These are phyloP conservation scores for Vigna radiata DNA, from an alignment of 306 rosid species.

Conservation along the genomic window DNA sequence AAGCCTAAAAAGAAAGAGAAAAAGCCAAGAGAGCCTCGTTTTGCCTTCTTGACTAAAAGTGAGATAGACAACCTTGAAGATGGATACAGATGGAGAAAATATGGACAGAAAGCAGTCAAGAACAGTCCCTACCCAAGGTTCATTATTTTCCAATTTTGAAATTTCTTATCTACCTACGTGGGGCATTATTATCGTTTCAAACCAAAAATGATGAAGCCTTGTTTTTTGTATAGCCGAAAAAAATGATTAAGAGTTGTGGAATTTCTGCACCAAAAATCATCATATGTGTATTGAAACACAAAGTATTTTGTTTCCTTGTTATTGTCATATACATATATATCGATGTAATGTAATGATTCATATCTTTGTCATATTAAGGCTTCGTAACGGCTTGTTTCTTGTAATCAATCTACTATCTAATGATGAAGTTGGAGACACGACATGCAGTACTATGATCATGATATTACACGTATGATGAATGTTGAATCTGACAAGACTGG, in stretches of 20 bases:
- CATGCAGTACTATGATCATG: not conserved
- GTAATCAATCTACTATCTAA: conserved; percentile 14
- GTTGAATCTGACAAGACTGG: not conserved
- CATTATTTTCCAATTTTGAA: not conserved
- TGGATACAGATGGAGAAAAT: conserved; percentile 96
- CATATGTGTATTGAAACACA: conserved; percentile 22
- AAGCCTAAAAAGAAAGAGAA: conserved; percentile 85
- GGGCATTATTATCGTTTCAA: conserved; percentile 18
- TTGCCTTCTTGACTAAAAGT: conserved; percentile 89
- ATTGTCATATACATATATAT: not conserved
- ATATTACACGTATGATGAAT: conserved; percentile 12
- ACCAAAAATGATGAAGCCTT: conserved; percentile 7
- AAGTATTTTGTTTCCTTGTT: not conserved
- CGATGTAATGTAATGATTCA: conserved; percentile 13
- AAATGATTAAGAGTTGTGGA: conserved; percentile 23
- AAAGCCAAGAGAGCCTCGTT: conserved; percentile 72
- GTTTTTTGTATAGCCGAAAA: not conserved
- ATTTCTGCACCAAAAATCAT: conserved; percentile 31
- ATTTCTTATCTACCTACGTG: not conserved
- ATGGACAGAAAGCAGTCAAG: conserved; percentile 96
- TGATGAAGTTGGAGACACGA: conserved; percentile 16
- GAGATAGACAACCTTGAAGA: conserved; percentile 95
- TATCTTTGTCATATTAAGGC: conserved; percentile 14
- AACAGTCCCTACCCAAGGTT: conserved; percentile 96
- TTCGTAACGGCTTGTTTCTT: not conserved